These are phyloP conservation scores for Ephemerocybe angulata DNA, from an alignment of 768 basidiomycete genomes.

Conservation along the genomic window DNA sequence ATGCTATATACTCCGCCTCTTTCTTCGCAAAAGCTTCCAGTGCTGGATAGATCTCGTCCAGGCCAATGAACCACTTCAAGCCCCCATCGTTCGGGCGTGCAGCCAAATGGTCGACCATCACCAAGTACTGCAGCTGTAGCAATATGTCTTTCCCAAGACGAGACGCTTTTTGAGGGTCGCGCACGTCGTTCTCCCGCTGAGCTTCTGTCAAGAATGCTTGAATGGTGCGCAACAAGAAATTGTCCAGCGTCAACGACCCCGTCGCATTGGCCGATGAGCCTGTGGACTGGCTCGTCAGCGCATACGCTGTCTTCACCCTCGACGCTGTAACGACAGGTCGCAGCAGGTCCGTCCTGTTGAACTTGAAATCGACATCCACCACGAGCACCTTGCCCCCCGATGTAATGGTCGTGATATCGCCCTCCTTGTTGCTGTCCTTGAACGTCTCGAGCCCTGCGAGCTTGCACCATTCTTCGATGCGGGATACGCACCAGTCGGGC, in stretches of 20 bases:
- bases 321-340: slow-evolving; percentile 43
- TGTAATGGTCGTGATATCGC: slow-evolving; percentile 47
- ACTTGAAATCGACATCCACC: slow-evolving; percentile 64
- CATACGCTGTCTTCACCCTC: slow-evolving; percentile 72
- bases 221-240: slow-evolving; percentile 55
- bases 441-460: slow-evolving; percentile 73
- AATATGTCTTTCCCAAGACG: slow-evolving; percentile 44
- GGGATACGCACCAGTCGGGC: slow-evolving; percentile 55
- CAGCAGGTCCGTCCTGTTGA: slow-evolving; percentile 36
- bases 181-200: slow-evolving; percentile 47
- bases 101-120: slow-evolving; percentile 69
- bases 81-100: slow-evolving; percentile 57
- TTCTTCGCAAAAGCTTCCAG: slow-evolving; percentile 47
- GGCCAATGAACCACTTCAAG: slow-evolving; percentile 71
- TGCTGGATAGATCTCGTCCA: slow-evolving; percentile 50
- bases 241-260: slow-evolving; percentile 57
- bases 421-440: slow-evolving; percentile 54
- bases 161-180: slow-evolving; percentile 52
- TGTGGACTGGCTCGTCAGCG: slow-evolving; percentile 43
- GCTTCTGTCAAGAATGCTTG: slow-evolving; percentile 58
- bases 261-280: slow-evolving; percentile 38
- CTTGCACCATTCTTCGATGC: slow-evolving; percentile 59
- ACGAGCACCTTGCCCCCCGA: slow-evolving; percentile 81
- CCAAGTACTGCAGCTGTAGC: slow-evolving; percentile 62
- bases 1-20: slow-evolving; percentile 52